Evolutionary conservation across 306 rosid species (phyloP), one percentile per base, ranked within the genome.

Genomic region (Alnus rubra): DNA sequence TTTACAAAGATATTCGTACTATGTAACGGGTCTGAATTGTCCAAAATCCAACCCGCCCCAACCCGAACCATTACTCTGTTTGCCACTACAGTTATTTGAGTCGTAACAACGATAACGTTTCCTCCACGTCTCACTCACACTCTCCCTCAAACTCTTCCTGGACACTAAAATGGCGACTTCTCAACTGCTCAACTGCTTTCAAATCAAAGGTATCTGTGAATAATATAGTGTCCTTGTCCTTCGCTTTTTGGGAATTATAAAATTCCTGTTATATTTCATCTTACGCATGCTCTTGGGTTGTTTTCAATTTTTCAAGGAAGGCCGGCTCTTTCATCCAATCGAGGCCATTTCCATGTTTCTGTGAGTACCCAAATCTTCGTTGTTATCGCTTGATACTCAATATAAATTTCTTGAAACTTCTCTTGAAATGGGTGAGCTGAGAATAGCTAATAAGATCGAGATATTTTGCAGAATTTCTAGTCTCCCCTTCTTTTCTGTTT

Each of bases 181-280:
- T 37, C 68, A 78, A 69, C 84, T 82, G 45, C 83, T 82, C 81
- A 71, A 48, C 62, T 76, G 70, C 51, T 71, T 60, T 77, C 83
- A 79, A 13, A 70, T 65, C 74, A 77, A 69, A 82, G 90, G 90
- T 87, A 73, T 31, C 19, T 63, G 9, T 8, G 45, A 35, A 1
- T 64, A 19, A 9, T 15, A 13, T 35, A 12, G 5, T 63, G 16
- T 14, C 23, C 2, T 6, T 16, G 1, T 14, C 13, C 9, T 16
- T 16, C 12, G 19, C 5, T 67, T 13, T 67, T 28, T 42, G 23
- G 9, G 23, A 44, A 59, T 67, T 18, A 8, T 39, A 37, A 13
- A 63, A 13, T 74, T 54, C 44, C 10, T 19, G 14, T 31, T 28
- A 28, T 47, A 64, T 16, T 11, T 11, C 31, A 9, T 42, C 50